phyloP scores from a whole-genome alignment of 179 eudicot genomes.

The Gypsophila paniculata region DNA sequence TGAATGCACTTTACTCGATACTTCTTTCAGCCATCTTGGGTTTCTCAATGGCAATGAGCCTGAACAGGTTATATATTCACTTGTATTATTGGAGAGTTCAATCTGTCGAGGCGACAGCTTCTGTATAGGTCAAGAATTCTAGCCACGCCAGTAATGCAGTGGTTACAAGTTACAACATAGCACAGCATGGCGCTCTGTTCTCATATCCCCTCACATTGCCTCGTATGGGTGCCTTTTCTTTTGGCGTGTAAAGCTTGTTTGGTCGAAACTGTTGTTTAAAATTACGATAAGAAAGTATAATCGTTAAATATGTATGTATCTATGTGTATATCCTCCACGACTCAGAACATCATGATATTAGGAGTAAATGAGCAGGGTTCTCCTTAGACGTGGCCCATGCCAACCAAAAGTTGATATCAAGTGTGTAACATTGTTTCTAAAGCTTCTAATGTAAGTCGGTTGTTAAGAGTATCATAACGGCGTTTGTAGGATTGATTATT shows the following conservation, averaged over 20 bases:
- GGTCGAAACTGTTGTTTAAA: neutral
- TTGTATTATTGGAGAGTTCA: conserved; percentile 54
- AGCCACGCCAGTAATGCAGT: neutral
- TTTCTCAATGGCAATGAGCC: conserved; percentile 56
- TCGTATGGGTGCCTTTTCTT: neutral
- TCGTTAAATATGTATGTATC: neutral
- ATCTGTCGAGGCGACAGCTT: conserved; percentile 24
- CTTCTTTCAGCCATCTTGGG: conserved; percentile 63
- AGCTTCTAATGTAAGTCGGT: no score
- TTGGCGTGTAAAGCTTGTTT: conserved; percentile 13
- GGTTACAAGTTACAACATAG: neutral
- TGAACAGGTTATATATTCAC: conserved; percentile 55
- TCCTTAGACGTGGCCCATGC: neutral
- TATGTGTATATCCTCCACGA: neutral
- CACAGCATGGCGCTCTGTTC: neutral
- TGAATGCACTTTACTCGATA: conserved; percentile 53
- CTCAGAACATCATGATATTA: neutral
- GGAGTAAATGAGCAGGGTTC: neutral
- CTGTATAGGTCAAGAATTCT: conserved; percentile 7
- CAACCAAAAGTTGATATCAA: no score
- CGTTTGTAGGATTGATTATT: no score
- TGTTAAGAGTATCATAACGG: no score
- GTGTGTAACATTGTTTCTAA: no score
- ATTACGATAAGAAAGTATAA: neutral
- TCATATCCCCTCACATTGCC: neutral